Percentiles rank a stretch among this genome's conserved stretches.
Evolutionary conservation across 2,329 filamentous ascomycete genomes (phyloP).

Genomic region (Alternaria panax): DNA sequence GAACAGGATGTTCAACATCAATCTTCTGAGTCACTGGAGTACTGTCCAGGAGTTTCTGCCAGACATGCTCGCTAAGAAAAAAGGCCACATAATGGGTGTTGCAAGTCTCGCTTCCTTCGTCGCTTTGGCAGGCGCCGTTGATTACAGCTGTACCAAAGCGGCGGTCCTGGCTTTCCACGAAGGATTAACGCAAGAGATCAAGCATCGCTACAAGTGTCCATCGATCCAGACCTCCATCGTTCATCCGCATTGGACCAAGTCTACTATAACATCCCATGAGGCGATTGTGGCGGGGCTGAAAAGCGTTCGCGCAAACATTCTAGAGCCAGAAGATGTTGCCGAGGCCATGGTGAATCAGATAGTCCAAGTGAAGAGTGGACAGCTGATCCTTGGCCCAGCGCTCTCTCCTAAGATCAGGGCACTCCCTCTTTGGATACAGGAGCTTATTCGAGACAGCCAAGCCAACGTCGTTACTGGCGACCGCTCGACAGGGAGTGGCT

Average conservation of each 20-base stretch:
- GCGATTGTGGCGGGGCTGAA: conserved; percentile 43
- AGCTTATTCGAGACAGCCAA: conserved; percentile 41
- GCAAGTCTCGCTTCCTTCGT: conserved; percentile 47
- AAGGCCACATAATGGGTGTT: conserved; percentile 48
- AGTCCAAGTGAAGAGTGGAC: conserved; percentile 50
- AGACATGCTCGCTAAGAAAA: conserved; percentile 47
- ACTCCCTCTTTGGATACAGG: conserved; percentile 46
- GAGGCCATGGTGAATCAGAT: conserved; percentile 56
- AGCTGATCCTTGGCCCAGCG: conserved; percentile 50
- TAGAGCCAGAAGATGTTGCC: conserved; percentile 52
- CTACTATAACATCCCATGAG: conserved; percentile 45
- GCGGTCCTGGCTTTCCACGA: conserved; percentile 46
- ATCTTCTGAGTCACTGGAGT: conserved; percentile 48
- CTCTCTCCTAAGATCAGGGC: conserved; percentile 35
- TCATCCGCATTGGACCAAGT: conserved; percentile 54
- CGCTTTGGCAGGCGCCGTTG: conserved; percentile 41
- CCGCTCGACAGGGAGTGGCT: conserved; percentile 33
- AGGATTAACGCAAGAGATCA: conserved; percentile 50
- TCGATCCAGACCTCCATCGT: conserved; percentile 54
- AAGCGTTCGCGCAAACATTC: conserved; percentile 39
- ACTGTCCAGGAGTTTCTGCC: conserved; percentile 49
- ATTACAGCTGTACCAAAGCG: conserved; percentile 48
- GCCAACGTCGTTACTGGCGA: conserved; percentile 39
- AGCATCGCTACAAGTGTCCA: conserved; percentile 52
- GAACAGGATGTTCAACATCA: conserved; percentile 43